Percentiles rank a stretch among this genome's conserved stretches.
Evolutionary conservation across 768 basidiomycete genomes (phyloP).

Genomic region (Termitomyces bulborhizus): DNA sequence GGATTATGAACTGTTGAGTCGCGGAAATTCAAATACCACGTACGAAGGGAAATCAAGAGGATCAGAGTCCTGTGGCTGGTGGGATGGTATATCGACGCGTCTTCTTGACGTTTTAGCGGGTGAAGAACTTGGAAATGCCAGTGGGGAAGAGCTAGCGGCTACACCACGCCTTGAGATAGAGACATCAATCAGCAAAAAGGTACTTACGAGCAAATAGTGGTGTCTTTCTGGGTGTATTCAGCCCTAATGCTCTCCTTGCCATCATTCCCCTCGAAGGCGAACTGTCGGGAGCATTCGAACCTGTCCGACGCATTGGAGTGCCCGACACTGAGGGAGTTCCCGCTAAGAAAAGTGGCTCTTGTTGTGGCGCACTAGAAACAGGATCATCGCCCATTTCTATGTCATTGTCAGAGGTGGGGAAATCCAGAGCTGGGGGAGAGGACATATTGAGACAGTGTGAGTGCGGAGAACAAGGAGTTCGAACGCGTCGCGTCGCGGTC

Average conservation of each 20-base stretch:
- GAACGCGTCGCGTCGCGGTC: slow-evolving; percentile 51
- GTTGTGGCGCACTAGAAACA: slow-evolving; percentile 32
- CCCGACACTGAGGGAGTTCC: slow-evolving; percentile 47
- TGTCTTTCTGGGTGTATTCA: slow-evolving; percentile 50
- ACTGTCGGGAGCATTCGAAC: slow-evolving; percentile 32
- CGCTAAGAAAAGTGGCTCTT: slow-evolving; percentile 45
- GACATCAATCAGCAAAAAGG: slow-evolving; percentile 2
- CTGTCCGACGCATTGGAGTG: slow-evolving; percentile 38
- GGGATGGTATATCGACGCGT: slow-evolving; percentile 26
- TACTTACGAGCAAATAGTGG: slow-evolving; percentile 46
- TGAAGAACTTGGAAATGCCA: slow-evolving; percentile 60
- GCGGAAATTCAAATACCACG: slow-evolving; percentile 15
- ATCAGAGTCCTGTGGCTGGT: slow-evolving; percentile 48
- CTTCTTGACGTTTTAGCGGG: slow-evolving; percentile 43
- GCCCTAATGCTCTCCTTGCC: slow-evolving; percentile 48
- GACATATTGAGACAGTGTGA: slow-evolving; percentile 39
- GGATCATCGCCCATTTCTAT: slow-evolving; percentile 42
- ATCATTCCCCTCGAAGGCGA: slow-evolving; percentile 41
- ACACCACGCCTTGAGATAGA: slow-evolving; percentile 9
- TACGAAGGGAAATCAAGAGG: slow-evolving; percentile 70
- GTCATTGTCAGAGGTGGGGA: slow-evolving; percentile 58
- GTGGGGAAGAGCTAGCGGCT: slow-evolving; percentile 58
- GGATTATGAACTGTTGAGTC: neutral
- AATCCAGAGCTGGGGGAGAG: slow-evolving; percentile 58
- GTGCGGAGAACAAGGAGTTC: slow-evolving; percentile 10